phyloP scores from a whole-genome alignment of 2,329 filamentous ascomycete genomes.

The Clarireedia monteithiana region DNA sequence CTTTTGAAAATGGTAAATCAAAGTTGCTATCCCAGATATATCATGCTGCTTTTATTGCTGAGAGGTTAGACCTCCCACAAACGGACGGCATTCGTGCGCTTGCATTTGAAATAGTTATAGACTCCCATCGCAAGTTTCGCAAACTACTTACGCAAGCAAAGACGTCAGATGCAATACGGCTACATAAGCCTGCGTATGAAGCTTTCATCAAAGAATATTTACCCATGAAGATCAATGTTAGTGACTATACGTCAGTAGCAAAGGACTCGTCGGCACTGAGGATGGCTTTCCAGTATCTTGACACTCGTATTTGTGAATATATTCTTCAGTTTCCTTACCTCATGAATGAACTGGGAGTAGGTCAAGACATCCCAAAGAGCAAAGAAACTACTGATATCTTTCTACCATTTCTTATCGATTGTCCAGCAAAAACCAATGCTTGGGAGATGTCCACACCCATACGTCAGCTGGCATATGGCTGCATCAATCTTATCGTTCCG shows the following conservation, averaged over 20 bases:
- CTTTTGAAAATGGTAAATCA: conserved; percentile 10
- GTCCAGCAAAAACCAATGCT: conserved; percentile 44
- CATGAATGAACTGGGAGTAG: conserved; percentile 18
- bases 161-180: conserved; percentile 13
- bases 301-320: conserved; percentile 44
- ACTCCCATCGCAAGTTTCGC: conserved; percentile 20
- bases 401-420: conserved; percentile 56
- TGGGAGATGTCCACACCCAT: conserved; percentile 47
- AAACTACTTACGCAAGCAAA: conserved; percentile 21
- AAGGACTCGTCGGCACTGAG: neutral
- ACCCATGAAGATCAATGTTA: neutral
- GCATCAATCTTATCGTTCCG: conserved; percentile 35
- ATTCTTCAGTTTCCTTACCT: conserved; percentile 34
- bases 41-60: conserved; percentile 36
- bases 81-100: conserved; percentile 32
- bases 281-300: conserved; percentile 27
- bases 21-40: conserved; percentile 27
- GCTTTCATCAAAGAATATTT: conserved; percentile 23
- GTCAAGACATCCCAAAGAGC: neutral
- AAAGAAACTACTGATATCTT: conserved; percentile 41
- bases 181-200: conserved; percentile 13
- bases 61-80: conserved; percentile 35
- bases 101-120: conserved; percentile 28
- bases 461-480: conserved; percentile 47
- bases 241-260: neutral